phyloP scores from a whole-genome alignment of 2,329 filamentous ascomycete species.

The Aschersonia sp. region DNA sequence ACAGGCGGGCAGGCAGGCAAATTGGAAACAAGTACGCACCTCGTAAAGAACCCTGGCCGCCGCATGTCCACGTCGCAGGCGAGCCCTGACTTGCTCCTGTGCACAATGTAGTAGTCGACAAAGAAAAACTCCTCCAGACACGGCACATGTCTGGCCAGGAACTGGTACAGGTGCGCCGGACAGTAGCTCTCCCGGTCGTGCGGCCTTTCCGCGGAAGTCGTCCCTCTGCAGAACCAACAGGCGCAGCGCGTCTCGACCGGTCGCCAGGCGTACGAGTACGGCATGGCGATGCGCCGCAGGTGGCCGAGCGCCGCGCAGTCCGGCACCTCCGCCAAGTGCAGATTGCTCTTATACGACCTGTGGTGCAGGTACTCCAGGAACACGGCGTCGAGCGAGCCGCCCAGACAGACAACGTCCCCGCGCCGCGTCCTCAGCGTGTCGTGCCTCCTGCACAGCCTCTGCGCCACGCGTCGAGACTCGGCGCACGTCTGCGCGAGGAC shows the following conservation, averaged over 20 bases:
- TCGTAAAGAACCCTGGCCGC: background rate
- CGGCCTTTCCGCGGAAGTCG: slow-evolving; percentile 10
- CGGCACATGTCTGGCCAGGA: slow-evolving; percentile 24
- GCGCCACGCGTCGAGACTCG: slow-evolving; percentile 11
- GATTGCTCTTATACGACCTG: slow-evolving; percentile 12
- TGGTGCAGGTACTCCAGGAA: slow-evolving; percentile 20
- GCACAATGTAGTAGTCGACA: slow-evolving; percentile 26
- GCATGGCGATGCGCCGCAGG: slow-evolving; percentile 25
- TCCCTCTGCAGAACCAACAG: too few relatives aligned
- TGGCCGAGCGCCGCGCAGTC: slow-evolving; percentile 14
- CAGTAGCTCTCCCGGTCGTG: slow-evolving; percentile 12
- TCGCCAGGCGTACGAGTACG: slow-evolving; percentile 25
- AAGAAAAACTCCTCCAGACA: slow-evolving; percentile 29
- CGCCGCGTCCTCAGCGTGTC: slow-evolving; percentile 11
- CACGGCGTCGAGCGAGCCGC: slow-evolving; percentile 14
- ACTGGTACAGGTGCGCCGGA: slow-evolving; percentile 27
- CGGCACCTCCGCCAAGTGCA: slow-evolving; percentile 12
- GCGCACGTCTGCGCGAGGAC: slow-evolving; percentile 12
- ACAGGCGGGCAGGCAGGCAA: background rate
- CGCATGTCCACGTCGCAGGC: background rate
- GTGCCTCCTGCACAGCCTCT: slow-evolving; percentile 8
- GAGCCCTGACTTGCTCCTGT: slow-evolving; percentile 8
- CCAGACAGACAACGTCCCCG: slow-evolving; percentile 15
- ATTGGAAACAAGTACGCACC: background rate
- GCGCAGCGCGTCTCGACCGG: too few relatives aligned